phyloP scores from a whole-genome alignment of 2,329 filamentous ascomycete species.

The Tolypocladium cylindrosporum region DNA sequence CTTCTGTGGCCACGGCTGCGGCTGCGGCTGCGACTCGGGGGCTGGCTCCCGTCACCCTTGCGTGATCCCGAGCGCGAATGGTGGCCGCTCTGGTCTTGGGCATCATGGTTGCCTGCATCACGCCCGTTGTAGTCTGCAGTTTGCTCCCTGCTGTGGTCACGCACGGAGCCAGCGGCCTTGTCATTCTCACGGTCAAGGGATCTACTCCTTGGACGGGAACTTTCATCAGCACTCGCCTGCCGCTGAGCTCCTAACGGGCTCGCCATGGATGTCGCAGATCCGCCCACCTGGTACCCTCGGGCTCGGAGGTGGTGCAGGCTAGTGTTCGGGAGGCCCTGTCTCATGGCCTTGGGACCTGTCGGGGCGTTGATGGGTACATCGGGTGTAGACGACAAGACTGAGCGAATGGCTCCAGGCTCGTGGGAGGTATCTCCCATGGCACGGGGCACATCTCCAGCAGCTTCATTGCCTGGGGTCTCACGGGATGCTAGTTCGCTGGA shows the following conservation, averaged over 20 bases:
- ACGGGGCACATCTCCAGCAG: conserved; percentile 8
- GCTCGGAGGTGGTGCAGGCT: conserved; percentile 58
- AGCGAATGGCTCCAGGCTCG: conserved; percentile 18
- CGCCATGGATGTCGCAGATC: conserved; percentile 12
- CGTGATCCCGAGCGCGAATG: conserved; percentile 24
- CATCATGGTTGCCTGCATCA: conserved; percentile 6
- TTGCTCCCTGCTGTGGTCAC: conserved; percentile 25
- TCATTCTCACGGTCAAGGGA: conserved; percentile 29
- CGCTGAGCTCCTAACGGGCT: not conserved
- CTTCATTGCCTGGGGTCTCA: conserved; percentile 21
- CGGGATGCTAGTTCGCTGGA: conserved; percentile 12
- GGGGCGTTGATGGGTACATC: conserved; percentile 61
- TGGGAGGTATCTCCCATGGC: conserved; percentile 6
- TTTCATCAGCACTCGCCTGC: conserved; percentile 8
- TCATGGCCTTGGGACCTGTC: conserved; percentile 89
- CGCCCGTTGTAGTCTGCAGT: conserved; percentile 13
- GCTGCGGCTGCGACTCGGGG: conserved; percentile 20
- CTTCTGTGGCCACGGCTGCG: conserved; percentile 34
- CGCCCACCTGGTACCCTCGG: conserved; percentile 36
- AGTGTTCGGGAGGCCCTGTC: conserved; percentile 76
- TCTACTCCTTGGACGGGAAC: conserved; percentile 35
- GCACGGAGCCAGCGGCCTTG: conserved; percentile 20
- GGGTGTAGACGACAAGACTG: conserved; percentile 20
- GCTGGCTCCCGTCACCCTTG: conserved; percentile 19
- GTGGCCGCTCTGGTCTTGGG: conserved; percentile 3